phyloP scores from a whole-genome alignment of 257 asterid species.

The Solanum ahanhuiri region DNA sequence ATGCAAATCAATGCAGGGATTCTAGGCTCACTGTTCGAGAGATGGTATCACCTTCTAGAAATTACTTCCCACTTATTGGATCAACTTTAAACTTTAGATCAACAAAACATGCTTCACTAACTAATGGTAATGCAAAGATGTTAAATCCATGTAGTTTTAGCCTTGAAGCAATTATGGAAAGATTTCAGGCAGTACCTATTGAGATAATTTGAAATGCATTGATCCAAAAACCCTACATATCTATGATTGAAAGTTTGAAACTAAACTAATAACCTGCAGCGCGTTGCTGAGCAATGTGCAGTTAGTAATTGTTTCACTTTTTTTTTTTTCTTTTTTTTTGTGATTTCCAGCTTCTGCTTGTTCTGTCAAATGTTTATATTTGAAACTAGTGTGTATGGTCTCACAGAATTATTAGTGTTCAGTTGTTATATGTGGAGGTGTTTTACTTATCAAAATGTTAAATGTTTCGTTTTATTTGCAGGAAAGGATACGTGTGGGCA shows the following conservation, averaged over 20 bases:
- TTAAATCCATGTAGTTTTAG: not conserved
- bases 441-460: not conserved
- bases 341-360: not conserved
- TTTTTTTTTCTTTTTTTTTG: not conserved
- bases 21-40: not conserved
- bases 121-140: not conserved
- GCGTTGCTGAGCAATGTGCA: not conserved
- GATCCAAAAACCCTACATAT: not conserved
- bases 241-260: not conserved
- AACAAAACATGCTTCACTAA: not conserved
- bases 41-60: not conserved
- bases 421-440: not conserved
- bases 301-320: not conserved
- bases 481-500: constrained; percentile 56
- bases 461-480: constrained; percentile 7
- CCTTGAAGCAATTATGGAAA: not conserved
- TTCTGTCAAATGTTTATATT: not conserved
- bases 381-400: not conserved
- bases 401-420: not conserved
- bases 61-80: not conserved
- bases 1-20: not conserved
- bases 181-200: not conserved
- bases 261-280: not conserved
- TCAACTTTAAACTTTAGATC: not conserved
- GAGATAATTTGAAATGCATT: not conserved